Percentiles rank a stretch among this genome's conserved stretches.
phyloP scores from a whole-genome alignment of 108 stramenopile genomes.

The Tribonema minus region DNA sequence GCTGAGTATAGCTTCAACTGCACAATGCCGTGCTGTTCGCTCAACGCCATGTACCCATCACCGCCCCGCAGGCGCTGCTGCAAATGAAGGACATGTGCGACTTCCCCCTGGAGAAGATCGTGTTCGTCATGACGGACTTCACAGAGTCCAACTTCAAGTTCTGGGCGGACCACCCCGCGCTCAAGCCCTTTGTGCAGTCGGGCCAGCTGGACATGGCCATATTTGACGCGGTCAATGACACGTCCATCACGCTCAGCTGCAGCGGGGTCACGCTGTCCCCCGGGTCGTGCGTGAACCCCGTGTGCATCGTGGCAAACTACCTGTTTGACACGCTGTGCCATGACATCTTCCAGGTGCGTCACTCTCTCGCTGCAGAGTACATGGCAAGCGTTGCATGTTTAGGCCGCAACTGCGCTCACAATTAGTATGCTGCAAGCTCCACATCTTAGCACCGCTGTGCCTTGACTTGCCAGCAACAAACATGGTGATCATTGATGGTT shows the following conservation, averaged over 20 bases:
- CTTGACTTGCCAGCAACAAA: no score
- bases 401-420: no score
- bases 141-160: conserved; percentile 61
- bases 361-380: background rate
- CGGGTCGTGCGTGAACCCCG: conserved; percentile 56
- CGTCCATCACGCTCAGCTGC: conserved; percentile 45
- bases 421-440: no score
- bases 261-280: conserved; percentile 42
- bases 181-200: conserved; percentile 52
- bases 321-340: conserved; percentile 67
- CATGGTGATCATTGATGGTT: no score
- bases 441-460: no score
- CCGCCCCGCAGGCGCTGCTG: conserved; percentile 29
- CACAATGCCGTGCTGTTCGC: background rate
- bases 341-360: conserved; percentile 58
- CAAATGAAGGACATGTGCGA: conserved; percentile 58
- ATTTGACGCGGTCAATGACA: conserved; percentile 64
- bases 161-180: conserved; percentile 53
- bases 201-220: conserved; percentile 64
- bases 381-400: background rate
- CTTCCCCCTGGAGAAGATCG: conserved; percentile 60
- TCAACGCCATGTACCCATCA: background rate
- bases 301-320: conserved; percentile 66
- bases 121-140: conserved; percentile 71
- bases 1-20: no score